phyloP scores from a whole-genome alignment of 441 rosid genomes.

The Dalechampia spathulata region DNA sequence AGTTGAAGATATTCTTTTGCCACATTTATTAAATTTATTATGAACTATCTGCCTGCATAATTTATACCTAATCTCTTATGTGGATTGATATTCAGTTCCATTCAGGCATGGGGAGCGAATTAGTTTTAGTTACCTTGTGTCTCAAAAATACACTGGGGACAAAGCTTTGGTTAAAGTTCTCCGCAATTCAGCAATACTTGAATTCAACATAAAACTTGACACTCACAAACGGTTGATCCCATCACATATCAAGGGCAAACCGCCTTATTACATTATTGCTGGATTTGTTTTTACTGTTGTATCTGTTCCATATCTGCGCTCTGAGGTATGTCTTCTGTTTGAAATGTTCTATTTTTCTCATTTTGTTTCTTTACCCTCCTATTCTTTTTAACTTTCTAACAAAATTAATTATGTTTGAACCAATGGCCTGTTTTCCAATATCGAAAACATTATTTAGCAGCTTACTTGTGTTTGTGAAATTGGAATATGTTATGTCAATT shows the following conservation, averaged over 20 bases:
- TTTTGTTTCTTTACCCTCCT: no score
- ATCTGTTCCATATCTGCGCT: conserved; percentile 87
- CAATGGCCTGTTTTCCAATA: not conserved
- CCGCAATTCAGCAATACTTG: conserved; percentile 47
- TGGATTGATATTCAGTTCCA: conserved; percentile 49
- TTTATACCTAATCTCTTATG: not conserved
- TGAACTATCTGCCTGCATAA: not conserved
- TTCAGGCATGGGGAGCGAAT: conserved; percentile 91
- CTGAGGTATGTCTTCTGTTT: conserved; percentile 50
- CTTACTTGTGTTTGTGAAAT: not conserved
- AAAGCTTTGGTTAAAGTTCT: conserved; percentile 70
- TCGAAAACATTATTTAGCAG: not conserved
- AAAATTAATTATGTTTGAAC: not conserved
- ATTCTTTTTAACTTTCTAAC: no score
- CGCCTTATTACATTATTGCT: conserved; percentile 86
- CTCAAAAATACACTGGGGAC: conserved; percentile 90
- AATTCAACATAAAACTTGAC: conserved; percentile 62
- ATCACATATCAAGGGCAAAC: conserved; percentile 62
- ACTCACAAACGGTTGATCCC: conserved; percentile 78
- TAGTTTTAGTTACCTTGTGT: conserved; percentile 86
- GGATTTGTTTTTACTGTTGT: conserved; percentile 84
- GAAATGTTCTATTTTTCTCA: no score
- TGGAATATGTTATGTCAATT: no score
- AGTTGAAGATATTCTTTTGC: not conserved
- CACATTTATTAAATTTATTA: not conserved